Base-by-base conservation (phyloP, 2,329 filamentous ascomycete genomes). In the Curvularia eragrostidis region DNA sequence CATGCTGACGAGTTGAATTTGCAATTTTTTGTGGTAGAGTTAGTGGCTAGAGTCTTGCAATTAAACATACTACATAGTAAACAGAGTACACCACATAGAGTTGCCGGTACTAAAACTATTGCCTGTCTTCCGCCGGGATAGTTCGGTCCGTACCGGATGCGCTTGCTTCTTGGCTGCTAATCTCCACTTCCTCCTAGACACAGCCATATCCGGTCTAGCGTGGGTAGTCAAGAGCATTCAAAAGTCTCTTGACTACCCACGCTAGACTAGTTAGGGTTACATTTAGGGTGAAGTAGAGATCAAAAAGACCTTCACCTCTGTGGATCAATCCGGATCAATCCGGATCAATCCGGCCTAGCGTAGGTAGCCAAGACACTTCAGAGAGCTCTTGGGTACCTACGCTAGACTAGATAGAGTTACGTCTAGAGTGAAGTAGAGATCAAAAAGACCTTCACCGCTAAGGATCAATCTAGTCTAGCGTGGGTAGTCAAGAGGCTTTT, bases 81-180 rank as follows among this genome's bases (percentile, higher is more conserved):
- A 15, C 21, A 43, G 6, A 41, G 36, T 41, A 6, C 3, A 21
- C 21, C 9, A 41, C n/a, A 4, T 41, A 43, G 21, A 26, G 12
- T n/a, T 43, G 4, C 38, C n/a, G 18, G 38, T 12, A 41, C 41
- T 24, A 43, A 13, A 13, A 13, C 41, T 5, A 26, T 42, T 6
- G 42, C 42, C 42, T 30, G 24, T 44, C n/a, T 52, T 52, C 38
- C 26, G 26, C 19, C 15, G 39, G 21, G 26, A 39, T 26, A 52
- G 15, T 52, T 2, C 28, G 13, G 48, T 10, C 39, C 26, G 18
- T 1, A 52, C 15, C 39, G 39, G 48, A 52, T 52, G 39, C 26
- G 26, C 26, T 26, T 26, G 26, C 26, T 26, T 26, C 38, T 41
- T 41, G 38, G 36, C 36, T 4, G 36, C 8, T 39, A 3, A 9